Evolutionary conservation across 371 early-diverging fungal species (phyloP), one percentile per base, ranked within the genome.

Genomic region (Mortierella sp.): DNA sequence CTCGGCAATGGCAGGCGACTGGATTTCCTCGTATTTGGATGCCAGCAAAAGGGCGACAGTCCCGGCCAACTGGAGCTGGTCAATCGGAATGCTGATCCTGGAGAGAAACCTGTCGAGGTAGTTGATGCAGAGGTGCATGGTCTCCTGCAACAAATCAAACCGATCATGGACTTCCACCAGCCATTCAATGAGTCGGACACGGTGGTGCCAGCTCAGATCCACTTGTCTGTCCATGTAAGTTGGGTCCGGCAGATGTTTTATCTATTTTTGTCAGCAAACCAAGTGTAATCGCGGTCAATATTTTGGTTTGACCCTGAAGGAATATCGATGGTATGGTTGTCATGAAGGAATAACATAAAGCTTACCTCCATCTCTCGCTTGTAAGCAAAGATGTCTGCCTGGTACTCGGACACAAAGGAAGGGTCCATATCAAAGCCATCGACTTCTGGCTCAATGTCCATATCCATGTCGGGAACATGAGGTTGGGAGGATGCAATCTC

Each of bases 1-100:
- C 75, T 92, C 90, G 27, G 89, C 80, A 65, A 97, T 82, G n/a
- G 92, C 88, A 11, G 96, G 97, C 2, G 93, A 89, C 44, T 92
- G 87, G 60, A 95, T 94, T 88, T 98, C 99, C 88, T 98, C 97
- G 88, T 95, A 97, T 87, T 98, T 98, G 81, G 94, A 90, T 1
- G 99, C 96, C 43, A 98, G 91, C 51, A 98, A 91, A 74, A 97
- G 85, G 6, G 96, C 94, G 1, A 95, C 92, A 41, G 96, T 90
- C 0, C 98, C 98, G 24, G 96, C 97, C 14, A 98, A 92, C 84
- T 98, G 98, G 35, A 98, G 92, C 85, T 97, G 97, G 75, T 89
- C 88, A 48, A 94, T 77, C 4, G 95, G 93, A 44, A 97, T 94
- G 48, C 91, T 88, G 43, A 95, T 92, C 75, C 86, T 85, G 55